Evolutionary conservation across 768 basidiomycete species (phyloP), one percentile per base, ranked within the genome.

Genomic region (Pleurotus platypus): DNA sequence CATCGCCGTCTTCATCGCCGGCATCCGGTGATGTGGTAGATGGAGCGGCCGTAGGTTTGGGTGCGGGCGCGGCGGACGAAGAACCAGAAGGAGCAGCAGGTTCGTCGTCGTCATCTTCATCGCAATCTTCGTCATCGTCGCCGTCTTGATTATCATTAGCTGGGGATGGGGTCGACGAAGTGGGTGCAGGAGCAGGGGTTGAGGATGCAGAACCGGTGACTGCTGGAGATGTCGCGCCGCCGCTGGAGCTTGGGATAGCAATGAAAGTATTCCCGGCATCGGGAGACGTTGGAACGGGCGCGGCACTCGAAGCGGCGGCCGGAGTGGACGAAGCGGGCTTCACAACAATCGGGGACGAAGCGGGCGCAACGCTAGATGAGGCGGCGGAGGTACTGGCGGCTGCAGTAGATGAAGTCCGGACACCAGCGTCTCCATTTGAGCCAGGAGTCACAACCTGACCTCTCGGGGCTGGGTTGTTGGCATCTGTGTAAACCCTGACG

Each of bases 401-500:
- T 6, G 61, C 46, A 48, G 43, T 55, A 57, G 46, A 43, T 7
- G 51, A 40, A 22, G 51, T 22, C 11, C 42, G 27, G 6, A 27
- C 26, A 18, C 43, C 27, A n/a, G 26, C 27, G n/a, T 53, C 35
- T 13, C 37, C 37, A 26, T 40, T 54, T 6, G 63, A 61, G 2
- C 60, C 62, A 5, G 66, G 60, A 27, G 64, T 54, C 0, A 63
- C 58, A 20, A 70, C 59, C 8, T 63, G 64, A 66, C 56, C n/a
- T 57, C 64, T 79, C 1, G 70, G 70, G 39, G 69, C 62, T n/a
- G 73, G 65, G 20, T 78, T 73, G 16, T 63, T 63, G 38, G 70
- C 63, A 13, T 76, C 77, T 16, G 76, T 78, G 66, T 81, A 83
- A 5, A 69, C 78, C 57, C 69, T 80, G 30, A 81, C 69, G 27